A percentile compares a stretch with the other conserved stretches of the same genome.
phyloP scores from a whole-genome alignment of 768 basidiomycete genomes.

The Phaeotremella fagi region DNA sequence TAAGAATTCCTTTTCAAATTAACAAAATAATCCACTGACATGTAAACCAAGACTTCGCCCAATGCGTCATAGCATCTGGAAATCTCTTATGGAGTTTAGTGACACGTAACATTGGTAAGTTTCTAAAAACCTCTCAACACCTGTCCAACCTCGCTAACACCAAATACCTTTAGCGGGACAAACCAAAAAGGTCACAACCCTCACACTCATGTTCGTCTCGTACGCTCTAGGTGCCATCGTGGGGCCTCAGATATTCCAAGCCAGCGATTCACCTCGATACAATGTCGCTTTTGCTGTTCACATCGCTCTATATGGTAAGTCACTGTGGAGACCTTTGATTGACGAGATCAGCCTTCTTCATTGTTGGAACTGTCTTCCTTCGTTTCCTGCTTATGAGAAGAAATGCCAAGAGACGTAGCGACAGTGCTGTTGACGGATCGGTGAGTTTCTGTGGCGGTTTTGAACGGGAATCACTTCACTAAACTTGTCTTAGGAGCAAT shows the following conservation, averaged over 20 bases:
- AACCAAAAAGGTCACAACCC: conserved; percentile 55
- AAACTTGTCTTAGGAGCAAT: conserved; percentile 8
- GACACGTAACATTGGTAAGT: conserved; percentile 27
- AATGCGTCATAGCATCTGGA: conserved; percentile 28
- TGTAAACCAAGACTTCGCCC: conserved; percentile 24
- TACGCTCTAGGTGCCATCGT: conserved; percentile 57
- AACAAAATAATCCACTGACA: neutral
- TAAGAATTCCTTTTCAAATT: conserved; percentile 12
- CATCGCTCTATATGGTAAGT: conserved; percentile 53
- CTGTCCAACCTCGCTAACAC: neutral
- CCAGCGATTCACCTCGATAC: conserved; percentile 54
- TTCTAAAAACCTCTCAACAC: neutral
- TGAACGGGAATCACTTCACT: neutral
- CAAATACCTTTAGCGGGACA: conserved; percentile 51
- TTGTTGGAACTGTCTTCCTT: conserved; percentile 51
- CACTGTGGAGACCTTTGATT: neutral
- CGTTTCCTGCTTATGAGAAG: conserved; percentile 53
- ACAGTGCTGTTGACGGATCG: conserved; percentile 28
- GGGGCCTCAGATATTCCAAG: conserved; percentile 55
- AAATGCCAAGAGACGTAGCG: conserved; percentile 40
- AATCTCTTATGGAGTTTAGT: conserved; percentile 30
- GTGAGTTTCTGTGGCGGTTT: neutral
- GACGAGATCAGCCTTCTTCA: conserved; percentile 45
- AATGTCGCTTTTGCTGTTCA: conserved; percentile 55
- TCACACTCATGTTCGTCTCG: conserved; percentile 55